phyloP scores from a whole-genome alignment of 2,329 filamentous ascomycete species.

The Colletotrichum sp. region DNA sequence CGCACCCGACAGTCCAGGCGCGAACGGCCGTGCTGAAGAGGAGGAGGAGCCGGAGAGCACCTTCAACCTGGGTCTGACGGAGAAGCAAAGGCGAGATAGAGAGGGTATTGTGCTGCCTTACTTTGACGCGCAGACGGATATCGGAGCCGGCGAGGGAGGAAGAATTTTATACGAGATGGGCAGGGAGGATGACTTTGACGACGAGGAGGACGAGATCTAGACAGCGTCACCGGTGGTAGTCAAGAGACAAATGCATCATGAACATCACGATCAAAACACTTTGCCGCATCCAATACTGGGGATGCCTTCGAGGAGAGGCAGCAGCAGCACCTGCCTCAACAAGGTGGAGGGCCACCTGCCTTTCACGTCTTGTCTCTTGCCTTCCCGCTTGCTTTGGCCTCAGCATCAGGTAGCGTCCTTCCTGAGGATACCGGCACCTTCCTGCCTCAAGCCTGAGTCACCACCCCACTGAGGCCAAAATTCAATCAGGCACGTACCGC shows the following conservation, averaged over 20 bases:
- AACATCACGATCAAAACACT: background rate
- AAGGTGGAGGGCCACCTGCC: background rate
- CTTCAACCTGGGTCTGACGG: slow-evolving; percentile 86
- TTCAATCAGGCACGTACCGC: background rate
- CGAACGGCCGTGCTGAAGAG: slow-evolving; percentile 34
- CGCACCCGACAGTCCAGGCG: slow-evolving; percentile 41
- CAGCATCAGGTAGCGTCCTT: background rate
- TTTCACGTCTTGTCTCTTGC: background rate
- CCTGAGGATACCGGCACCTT: background rate
- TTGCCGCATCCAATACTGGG: background rate
- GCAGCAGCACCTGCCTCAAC: background rate
- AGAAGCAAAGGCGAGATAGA: slow-evolving; percentile 84
- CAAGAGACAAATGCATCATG: background rate
- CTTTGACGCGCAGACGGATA: slow-evolving; percentile 90
- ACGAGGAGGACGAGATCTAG: slow-evolving; percentile 91
- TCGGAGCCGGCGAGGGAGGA: slow-evolving; percentile 82
- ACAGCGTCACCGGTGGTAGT: background rate
- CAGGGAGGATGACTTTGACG: slow-evolving; percentile 94
- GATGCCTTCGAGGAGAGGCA: background rate
- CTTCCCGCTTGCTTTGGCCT: background rate
- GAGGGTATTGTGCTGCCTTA: slow-evolving; percentile 94
- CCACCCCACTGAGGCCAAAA: slow-evolving; percentile 8
- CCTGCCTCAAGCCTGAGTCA: background rate
- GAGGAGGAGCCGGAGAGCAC: slow-evolving; percentile 71
- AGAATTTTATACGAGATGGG: slow-evolving; percentile 98